Evolutionary conservation across 1,284 basidiomycete genomes (phyloP).

Genomic region (Porphyrellus sp.): DNA sequence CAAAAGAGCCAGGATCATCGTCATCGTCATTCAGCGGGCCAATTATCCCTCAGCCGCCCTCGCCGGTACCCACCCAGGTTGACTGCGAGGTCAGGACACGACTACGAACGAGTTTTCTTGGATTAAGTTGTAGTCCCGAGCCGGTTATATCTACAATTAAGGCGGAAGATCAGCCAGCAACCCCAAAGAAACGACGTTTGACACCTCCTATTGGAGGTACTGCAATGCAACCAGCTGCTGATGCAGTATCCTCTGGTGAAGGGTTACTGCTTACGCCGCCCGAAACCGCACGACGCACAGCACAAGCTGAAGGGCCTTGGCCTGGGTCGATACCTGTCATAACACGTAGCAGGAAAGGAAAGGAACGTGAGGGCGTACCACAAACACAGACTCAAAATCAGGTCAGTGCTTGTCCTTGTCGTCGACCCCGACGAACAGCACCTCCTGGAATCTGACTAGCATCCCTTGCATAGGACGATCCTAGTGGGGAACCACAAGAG

Average conservation of each 20-base stretch:
- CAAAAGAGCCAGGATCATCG: constrained; percentile 5
- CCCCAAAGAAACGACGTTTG: constrained; percentile 25
- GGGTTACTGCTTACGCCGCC: constrained; percentile 23
- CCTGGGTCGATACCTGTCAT: not conserved
- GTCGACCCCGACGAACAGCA: not conserved
- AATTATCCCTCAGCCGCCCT: constrained; percentile 23
- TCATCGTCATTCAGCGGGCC: not conserved
- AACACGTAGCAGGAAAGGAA: constrained; percentile 20
- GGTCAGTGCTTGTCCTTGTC: constrained; percentile 14
- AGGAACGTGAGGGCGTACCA: constrained; percentile 19
- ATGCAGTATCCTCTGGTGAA: not conserved
- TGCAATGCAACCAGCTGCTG: not conserved
- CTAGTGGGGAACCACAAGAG: constrained; percentile 1
- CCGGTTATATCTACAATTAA: constrained; percentile 1
- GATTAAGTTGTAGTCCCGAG: constrained; percentile 18
- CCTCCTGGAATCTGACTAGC: constrained; percentile 1
- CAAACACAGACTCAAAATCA: not conserved
- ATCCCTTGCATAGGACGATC: constrained; percentile 4
- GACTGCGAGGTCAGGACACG: constrained; percentile 20
- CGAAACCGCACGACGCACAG: constrained; percentile 14
- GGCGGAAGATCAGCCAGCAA: constrained; percentile 24
- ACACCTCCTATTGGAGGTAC: not conserved
- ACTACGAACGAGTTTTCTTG: constrained; percentile 28
- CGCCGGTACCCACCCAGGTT: constrained; percentile 27
- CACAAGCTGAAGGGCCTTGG: not conserved